These are phyloP conservation scores for Agarophyton chilense DNA, from an alignment of 23 red algal species.

Conservation along the genomic window DNA sequence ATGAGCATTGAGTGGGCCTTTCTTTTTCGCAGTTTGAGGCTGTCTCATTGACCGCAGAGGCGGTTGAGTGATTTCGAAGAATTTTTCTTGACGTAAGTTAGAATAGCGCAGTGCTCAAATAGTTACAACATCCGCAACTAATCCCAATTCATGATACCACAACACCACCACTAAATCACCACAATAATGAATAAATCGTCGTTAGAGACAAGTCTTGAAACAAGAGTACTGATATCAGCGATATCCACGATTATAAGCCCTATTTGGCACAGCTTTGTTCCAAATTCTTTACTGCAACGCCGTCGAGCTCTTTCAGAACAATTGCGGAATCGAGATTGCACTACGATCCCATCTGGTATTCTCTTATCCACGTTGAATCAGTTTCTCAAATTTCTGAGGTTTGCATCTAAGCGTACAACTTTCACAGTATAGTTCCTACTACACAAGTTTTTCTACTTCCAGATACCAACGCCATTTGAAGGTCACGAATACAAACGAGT, in stretches of 20 bases:
- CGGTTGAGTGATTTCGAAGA: background rate
- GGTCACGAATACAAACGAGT: slow-evolving; percentile 58
- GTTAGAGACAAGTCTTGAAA: background rate
- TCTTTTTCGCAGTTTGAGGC: background rate
- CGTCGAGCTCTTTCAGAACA: slow-evolving; percentile 53
- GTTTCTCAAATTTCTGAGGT: background rate
- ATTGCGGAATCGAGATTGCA: slow-evolving; percentile 41
- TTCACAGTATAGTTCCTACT: slow-evolving; percentile 61
- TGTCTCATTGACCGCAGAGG: no score
- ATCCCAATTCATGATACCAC: slow-evolving; percentile 37
- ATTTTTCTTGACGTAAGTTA: background rate
- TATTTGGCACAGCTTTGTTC: slow-evolving; percentile 31
- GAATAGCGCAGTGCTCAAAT: slow-evolving; percentile 17
- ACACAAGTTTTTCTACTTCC: slow-evolving; percentile 57
- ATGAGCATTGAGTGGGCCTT: background rate
- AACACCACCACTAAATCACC: slow-evolving; percentile 60
- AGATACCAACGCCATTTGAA: slow-evolving; percentile 67
- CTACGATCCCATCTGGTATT: slow-evolving; percentile 60
- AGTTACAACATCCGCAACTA: slow-evolving; percentile 2
- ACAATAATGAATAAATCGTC: background rate
- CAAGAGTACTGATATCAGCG: background rate
- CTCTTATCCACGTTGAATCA: slow-evolving; percentile 57
- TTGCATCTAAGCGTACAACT: slow-evolving; percentile 60
- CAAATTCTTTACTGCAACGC: slow-evolving; percentile 38
- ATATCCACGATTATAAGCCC: slow-evolving; percentile 35